Base-by-base conservation (phyloP, 768 basidiomycete genomes). In the Amanita subjunquillea region DNA sequence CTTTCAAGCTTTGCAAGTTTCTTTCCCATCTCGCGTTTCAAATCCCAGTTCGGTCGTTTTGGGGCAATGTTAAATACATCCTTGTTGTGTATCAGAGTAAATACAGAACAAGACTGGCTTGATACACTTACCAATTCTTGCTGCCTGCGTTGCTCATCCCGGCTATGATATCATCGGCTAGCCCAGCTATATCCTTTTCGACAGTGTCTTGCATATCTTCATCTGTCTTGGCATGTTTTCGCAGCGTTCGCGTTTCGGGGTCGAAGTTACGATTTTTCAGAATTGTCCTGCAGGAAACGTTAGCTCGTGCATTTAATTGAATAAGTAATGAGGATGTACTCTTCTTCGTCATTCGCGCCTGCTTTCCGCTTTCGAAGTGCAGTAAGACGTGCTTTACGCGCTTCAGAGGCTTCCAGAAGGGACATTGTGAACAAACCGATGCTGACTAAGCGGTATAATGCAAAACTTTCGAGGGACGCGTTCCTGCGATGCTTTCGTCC, bases 1-100 rank as follows among this genome's bases (percentile, higher is more conserved):
- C 90, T 72, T 61, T 96, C 93, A n/a, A 98, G 73, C 63, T 83
- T 93, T 6, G 84, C 78, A 44, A 92, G 67, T 65, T 90, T 92
- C 72, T 87, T 91, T 53, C 94, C 90, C 70, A 94, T 82, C 60
- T 97, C 92, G 53, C 92, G 81, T 66, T 93, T 94, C 60, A 96
- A 73, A 65, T 95, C 92, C 93, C 92, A 95, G 67, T 95, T 98
- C 8, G 91, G 85, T 44, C 93, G 79, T 76, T 94, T 97, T 3
- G 96, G 96, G 22, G 93, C 94, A 59, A 99, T 98, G 63, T 96
- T 98, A 65, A 96, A 90, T 42, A 96, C 74, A 64, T 95, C 91
- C 93, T 95, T 38, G 42, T 43, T 34, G 30, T 46, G 41, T 54
- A 43, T 32, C 23, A 46, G 22, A 56, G 49, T 46, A 34, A 40